Percentiles rank a stretch among this genome's conserved stretches.
Conservation (phyloP, 1,284 basidiomycete genomes). For the Ceratorhiza oryzae-sativae region DNA sequence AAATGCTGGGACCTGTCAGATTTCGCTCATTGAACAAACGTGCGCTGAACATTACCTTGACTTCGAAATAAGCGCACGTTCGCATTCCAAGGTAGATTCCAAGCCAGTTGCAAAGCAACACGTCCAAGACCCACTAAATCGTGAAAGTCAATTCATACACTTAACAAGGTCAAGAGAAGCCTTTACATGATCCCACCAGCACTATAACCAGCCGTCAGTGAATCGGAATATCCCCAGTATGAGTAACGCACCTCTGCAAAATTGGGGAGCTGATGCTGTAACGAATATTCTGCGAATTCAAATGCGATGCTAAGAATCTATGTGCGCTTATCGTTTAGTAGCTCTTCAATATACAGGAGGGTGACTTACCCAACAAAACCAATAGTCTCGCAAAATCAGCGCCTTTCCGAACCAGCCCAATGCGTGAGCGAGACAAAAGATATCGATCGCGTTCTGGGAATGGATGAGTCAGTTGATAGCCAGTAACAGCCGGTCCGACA, state of each 20-base stretch:
- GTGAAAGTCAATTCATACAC: conserved; percentile 38
- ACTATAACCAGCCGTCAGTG: conserved; percentile 54
- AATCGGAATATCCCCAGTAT: conserved; percentile 37
- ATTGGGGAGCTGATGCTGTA: conserved; percentile 82
- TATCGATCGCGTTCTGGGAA: conserved; percentile 74
- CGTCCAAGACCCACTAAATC: conserved; percentile 80
- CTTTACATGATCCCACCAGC: conserved; percentile 89
- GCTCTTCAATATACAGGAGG: no score
- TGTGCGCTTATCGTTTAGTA: no score
- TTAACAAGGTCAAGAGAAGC: conserved; percentile 19
- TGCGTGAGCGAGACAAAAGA: conserved; percentile 82
- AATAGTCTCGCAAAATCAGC: conserved; percentile 83
- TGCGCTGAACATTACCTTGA: conserved; percentile 63
- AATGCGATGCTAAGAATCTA: conserved; percentile 86
- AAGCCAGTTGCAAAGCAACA: conserved; percentile 84
- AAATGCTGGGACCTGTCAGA: conserved; percentile 81
- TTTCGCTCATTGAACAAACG: conserved; percentile 25
- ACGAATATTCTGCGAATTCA: conserved; percentile 82
- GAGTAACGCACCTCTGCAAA: conserved; percentile 72
- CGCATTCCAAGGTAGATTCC: conserved; percentile 84
- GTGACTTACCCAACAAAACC: conserved; percentile 86
- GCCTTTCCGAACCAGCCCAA: conserved; percentile 89
- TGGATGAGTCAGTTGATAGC: neutral
- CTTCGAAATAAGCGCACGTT: conserved; percentile 82
- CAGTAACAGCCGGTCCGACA: neutral